Base-by-base conservation (phyloP, 2,329 filamentous ascomycete species). In the Pyricularia grisea region DNA sequence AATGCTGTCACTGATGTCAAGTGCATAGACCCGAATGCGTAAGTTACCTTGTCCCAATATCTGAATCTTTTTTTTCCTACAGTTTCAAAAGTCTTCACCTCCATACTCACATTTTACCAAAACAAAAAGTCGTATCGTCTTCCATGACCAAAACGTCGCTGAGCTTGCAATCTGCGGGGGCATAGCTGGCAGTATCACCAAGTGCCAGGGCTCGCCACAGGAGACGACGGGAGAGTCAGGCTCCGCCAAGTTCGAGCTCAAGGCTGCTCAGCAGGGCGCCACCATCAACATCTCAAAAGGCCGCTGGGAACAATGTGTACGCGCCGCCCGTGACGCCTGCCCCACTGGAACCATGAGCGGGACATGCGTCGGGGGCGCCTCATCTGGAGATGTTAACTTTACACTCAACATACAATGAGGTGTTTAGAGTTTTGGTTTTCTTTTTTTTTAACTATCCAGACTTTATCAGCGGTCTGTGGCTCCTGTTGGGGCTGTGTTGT, bases 131-230 rank as follows among this genome's bases (percentile, higher is more conserved):
- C 76, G 79, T 70, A 81, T 83, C 71, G 78, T 81, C 71, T 80
- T 80, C 73, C 83, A 86, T 74, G 84, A 86, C 74, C 79, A 86
- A 27, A 85, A 90, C 72, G 88, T 92, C 64, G 81, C 79, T 10
- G 81, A 84, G 72, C 87, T 87, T 33, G 88, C 88, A 0, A 78
- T 70, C 76, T 86, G 84, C 76, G 80, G 82, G 67, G 81, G 89
- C 69, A 85, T 85, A 70, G 79, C 82, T 0, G 82, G 81, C 20
- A 72, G 77, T 14, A 81, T 82, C 67, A 75, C 78, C 67, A 79
- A 81, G 72, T 86, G 85, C 73, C 77, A 77, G 10, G 83, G 82
- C 25, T 71, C 75, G 12, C 82, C 81, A 1, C 69, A 76, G n/a
- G 77, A 75, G 20, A 86, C 84, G 4, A 76, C 75, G 0, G 84